These are phyloP conservation scores for Geum urbanum DNA, from an alignment of 306 rosid genomes.

Conservation along the genomic window DNA sequence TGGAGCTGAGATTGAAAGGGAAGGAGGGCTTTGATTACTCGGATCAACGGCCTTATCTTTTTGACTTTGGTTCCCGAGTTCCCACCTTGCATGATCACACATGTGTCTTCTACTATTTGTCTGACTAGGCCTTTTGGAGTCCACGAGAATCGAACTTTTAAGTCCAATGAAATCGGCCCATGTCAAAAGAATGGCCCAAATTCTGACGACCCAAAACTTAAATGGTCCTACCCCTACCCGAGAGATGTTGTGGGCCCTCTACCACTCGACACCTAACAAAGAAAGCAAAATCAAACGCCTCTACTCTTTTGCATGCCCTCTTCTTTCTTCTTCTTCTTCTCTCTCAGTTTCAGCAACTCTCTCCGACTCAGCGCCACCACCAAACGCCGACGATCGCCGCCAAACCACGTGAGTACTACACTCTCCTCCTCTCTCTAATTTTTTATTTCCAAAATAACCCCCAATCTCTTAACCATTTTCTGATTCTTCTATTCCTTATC, in stretches of 20 bases:
- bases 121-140: no score
- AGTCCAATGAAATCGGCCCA: no score
- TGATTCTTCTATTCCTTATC: neutral
- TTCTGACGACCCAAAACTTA: neutral
- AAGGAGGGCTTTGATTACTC: neutral
- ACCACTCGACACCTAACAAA: neutral
- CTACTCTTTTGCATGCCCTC: neutral
- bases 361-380: slow-evolving; percentile 7
- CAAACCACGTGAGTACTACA: slow-evolving; percentile 22
- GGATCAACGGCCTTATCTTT: neutral
- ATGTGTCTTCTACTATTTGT: neutral
- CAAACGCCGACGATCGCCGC: slow-evolving; percentile 29
- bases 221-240: neutral
- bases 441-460: neutral
- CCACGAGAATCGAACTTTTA: no score
- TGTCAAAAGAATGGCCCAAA: neutral
- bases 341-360: slow-evolving; percentile 3
- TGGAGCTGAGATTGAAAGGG: neutral
- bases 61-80: neutral
- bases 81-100: neutral
- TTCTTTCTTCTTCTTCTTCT: neutral
- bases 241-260: neutral
- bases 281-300: neutral
- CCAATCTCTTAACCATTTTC: neutral
- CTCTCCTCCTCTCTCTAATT: neutral